A percentile compares a stretch with the other conserved stretches of the same genome.
Evolutionary conservation across 768 basidiomycete genomes (phyloP).

Genomic region (Lactarius hatsudake): DNA sequence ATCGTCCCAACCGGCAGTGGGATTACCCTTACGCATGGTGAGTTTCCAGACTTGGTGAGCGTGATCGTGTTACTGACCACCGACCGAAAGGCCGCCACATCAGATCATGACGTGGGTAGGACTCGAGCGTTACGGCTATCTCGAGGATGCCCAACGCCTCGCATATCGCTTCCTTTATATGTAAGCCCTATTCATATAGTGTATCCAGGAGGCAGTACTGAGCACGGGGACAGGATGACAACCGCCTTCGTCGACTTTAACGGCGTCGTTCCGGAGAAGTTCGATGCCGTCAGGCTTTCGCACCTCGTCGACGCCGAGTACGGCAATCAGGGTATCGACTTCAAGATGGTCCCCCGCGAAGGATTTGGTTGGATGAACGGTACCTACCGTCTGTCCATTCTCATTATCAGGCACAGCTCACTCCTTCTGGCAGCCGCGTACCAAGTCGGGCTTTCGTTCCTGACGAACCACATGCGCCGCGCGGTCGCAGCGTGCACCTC

Average conservation of each 20-base stretch:
- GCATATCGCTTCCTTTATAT: slow-evolving; percentile 99
- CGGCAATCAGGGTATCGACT: slow-evolving; percentile 94
- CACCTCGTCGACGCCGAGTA: slow-evolving; percentile 98
- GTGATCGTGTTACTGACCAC: slow-evolving; percentile 21
- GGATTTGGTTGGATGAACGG: slow-evolving; percentile 99
- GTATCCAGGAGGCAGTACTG: not conserved
- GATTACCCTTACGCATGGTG: slow-evolving; percentile 90
- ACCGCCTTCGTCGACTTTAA: slow-evolving; percentile 95
- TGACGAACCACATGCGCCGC: slow-evolving; percentile 91
- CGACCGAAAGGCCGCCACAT: slow-evolving; percentile 75
- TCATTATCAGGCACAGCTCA: not conserved
- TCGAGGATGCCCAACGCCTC: slow-evolving; percentile 88
- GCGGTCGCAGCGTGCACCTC: slow-evolving; percentile 94
- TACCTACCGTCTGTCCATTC: slow-evolving; percentile 37
- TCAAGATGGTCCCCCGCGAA: slow-evolving; percentile 95
- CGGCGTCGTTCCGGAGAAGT: slow-evolving; percentile 98
- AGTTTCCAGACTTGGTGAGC: slow-evolving; percentile 22
- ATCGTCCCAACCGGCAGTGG: slow-evolving; percentile 98
- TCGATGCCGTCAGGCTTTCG: slow-evolving; percentile 93
- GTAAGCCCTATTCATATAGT: slow-evolving; percentile 41
- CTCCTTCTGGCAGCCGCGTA: slow-evolving; percentile 66
- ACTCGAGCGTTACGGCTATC: slow-evolving; percentile 91
- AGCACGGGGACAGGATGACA: slow-evolving; percentile 64
- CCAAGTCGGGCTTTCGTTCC: slow-evolving; percentile 93
- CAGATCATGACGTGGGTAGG: slow-evolving; percentile 99